phyloP scores from a whole-genome alignment of 306 rosid species.

The Argentina anserina region DNA sequence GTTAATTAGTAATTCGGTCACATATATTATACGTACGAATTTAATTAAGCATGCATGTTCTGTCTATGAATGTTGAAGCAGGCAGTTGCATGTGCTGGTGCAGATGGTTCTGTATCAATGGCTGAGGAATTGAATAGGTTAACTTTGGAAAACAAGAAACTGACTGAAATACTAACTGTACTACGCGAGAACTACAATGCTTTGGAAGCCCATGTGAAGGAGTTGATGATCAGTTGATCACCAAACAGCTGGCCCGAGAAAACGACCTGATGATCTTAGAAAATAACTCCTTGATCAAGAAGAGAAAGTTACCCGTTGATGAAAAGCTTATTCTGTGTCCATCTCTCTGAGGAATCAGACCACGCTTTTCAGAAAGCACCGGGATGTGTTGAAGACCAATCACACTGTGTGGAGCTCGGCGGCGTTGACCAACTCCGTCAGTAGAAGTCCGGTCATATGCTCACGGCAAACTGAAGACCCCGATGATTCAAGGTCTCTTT shows the following conservation, averaged over 20 bases:
- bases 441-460: no score
- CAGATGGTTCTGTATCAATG: conserved; percentile 11
- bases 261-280: conserved; percentile 11
- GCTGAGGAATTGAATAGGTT: conserved; percentile 51
- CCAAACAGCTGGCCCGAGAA: conserved; percentile 14
- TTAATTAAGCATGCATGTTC: neutral
- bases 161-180: conserved; percentile 34
- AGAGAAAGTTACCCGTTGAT: conserved; percentile 57
- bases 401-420: no score
- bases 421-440: no score
- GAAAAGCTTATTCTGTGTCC: no score
- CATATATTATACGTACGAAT: neutral
- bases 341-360: no score
- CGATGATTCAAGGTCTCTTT: no score
- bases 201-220: conserved; percentile 39
- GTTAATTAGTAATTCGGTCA: neutral
- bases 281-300: conserved; percentile 12
- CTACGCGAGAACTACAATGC: conserved; percentile 42
- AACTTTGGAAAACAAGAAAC: conserved; percentile 57
- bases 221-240: conserved; percentile 30
- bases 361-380: no score
- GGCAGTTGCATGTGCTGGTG: no score
- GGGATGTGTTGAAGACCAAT: no score
- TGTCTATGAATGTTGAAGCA: neutral
- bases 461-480: no score